Conservation (phyloP, 75 land plant genomes). For the Cryptomeria japonica region DNA sequence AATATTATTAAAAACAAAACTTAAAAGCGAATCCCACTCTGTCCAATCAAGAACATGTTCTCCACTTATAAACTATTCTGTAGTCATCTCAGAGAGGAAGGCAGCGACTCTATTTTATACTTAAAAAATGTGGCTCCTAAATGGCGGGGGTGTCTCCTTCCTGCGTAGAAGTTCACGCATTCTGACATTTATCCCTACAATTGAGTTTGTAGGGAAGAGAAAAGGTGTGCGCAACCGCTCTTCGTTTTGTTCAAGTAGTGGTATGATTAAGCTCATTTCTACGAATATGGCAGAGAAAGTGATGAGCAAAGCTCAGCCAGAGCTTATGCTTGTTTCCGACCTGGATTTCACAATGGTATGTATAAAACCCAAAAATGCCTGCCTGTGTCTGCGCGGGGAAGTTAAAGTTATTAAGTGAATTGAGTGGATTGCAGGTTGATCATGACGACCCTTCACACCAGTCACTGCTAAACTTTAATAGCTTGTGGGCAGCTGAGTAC, state of each 20-base stretch:
- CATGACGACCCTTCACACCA: constrained; percentile 35
- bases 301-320: neutral
- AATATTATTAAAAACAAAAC: too few relatives aligned
- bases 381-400: neutral
- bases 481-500: constrained; percentile 51
- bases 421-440: constrained; percentile 36
- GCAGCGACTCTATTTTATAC: neutral
- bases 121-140: neutral
- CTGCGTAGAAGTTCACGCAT: neutral
- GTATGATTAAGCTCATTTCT: neutral
- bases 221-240: neutral
- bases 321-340: constrained; percentile 52
- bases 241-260: neutral
- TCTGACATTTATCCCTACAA: neutral
- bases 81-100: too few relatives aligned
- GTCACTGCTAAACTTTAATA: constrained; percentile 38
- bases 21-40: too few relatives aligned
- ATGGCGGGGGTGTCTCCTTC: neutral
- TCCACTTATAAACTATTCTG: too few relatives aligned
- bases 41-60: too few relatives aligned
- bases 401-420: neutral
- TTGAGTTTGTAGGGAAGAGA: neutral
- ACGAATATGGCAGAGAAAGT: neutral
- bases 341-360: constrained; percentile 47
- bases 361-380: neutral